These are phyloP conservation scores for Trifolium pratense DNA, from an alignment of 306 rosid species.

Conservation along the genomic window DNA sequence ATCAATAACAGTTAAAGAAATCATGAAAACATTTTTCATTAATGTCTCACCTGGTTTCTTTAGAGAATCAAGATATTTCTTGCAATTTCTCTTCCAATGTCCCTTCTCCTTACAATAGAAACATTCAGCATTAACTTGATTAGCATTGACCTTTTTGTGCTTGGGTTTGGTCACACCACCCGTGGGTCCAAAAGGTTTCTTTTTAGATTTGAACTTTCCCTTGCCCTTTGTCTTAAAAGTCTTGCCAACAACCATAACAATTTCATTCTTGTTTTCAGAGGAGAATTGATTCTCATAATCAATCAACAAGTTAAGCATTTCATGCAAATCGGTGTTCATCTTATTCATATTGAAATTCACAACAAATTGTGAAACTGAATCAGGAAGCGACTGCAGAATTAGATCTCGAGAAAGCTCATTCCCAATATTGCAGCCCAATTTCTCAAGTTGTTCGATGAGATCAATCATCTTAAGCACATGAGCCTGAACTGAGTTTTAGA, in stretches of 20 bases:
- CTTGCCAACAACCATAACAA: neutral
- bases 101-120: too few relatives aligned
- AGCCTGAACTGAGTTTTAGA: neutral
- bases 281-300: too few relatives aligned
- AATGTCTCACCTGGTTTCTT: too few relatives aligned
- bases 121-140: neutral
- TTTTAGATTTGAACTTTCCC: neutral
- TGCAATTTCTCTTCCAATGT: too few relatives aligned
- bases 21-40: too few relatives aligned
- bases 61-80: too few relatives aligned
- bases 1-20: too few relatives aligned
- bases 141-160: neutral
- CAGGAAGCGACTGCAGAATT: neutral
- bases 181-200: neutral
- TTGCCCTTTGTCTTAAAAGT: neutral
- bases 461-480: constrained; percentile 9
- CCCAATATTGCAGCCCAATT: neutral
- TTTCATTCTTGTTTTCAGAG: neutral
- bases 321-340: neutral
- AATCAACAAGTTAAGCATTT: constrained; percentile 10
- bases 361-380: constrained; percentile 15
- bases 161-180: neutral
- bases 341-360: constrained; percentile 24
- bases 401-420: neutral
- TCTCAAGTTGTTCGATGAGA: constrained; percentile 7